Evolutionary conservation across 2,329 filamentous ascomycete species (phyloP), one percentile per base, ranked within the genome.

Genomic region (Arthrobotrys conoides): DNA sequence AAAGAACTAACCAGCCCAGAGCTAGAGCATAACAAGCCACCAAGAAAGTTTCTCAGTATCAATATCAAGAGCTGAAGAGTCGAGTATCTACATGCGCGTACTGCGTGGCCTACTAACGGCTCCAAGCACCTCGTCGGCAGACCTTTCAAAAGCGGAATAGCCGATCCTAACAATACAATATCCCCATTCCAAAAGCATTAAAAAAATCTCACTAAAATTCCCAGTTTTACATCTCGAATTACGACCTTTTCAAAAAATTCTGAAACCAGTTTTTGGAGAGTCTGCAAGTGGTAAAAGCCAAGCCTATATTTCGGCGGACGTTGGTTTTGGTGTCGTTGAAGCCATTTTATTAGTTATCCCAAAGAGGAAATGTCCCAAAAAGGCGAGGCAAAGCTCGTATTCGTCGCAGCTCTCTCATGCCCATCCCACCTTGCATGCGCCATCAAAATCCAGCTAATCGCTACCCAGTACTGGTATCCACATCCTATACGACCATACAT

Each of bases 351-450:
- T n/a, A n/a, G n/a, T n/a, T 44, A 16, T 20, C 53, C 57, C 6
- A 20, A 61, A 61, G 10, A 24, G 57, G 57, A 61, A 61, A 61
- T 20, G 44, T 61, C 57, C 57, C 18, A 61, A 61, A 61, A 10
- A 44, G 36, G 57, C 57, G 57, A 61, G 3, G 36, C 36, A 61
- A 44, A 61, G 18, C 57, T 44, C 57, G n/a, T 36, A 61, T 61
- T 27, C 36, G 57, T 27, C 36, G 57, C 36, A 44, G 22, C 18
- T 36, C 18, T 36, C 57, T 61, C 57, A 61, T 61, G 57, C 57
- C 57, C 57, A 61, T 61, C 57, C 57, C 33, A 61, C 57, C 57
- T 61, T 61, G 36, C 36, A 24, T 24, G 16, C 57, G 36, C 57
- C 44, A 61, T 61, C 57, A 61, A 61, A 59, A 27, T 33, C 57